Evolutionary conservation across 2,329 filamentous ascomycete species (phyloP).

Genomic region (Fusarium sp.): DNA sequence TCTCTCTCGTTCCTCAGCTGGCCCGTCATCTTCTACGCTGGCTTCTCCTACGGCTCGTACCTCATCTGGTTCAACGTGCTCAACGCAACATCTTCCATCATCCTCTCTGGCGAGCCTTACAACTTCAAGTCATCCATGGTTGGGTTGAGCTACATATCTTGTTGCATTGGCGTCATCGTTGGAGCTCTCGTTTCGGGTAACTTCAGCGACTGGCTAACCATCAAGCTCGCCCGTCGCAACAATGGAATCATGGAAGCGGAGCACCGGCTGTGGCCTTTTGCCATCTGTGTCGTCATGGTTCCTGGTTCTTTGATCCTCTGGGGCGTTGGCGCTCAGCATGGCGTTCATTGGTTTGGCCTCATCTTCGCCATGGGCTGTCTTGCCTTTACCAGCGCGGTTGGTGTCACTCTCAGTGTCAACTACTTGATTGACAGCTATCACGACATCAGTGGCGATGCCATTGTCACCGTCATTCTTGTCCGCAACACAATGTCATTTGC

Average conservation of each 20-base stretch:
- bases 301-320: constrained; percentile 48
- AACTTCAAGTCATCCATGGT: constrained; percentile 54
- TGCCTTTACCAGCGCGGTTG: constrained; percentile 49
- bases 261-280: constrained; percentile 56
- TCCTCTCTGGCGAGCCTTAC: constrained; percentile 53
- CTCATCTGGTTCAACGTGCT: constrained; percentile 58
- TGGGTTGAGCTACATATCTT: constrained; percentile 53
- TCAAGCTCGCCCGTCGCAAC: constrained; percentile 54
- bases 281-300: constrained; percentile 45
- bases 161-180: constrained; percentile 49
- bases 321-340: constrained; percentile 51
- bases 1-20: constrained; percentile 53
- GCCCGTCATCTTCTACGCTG: constrained; percentile 57
- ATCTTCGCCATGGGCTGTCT: constrained; percentile 55
- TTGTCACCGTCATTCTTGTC: constrained; percentile 55
- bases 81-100: constrained; percentile 57
- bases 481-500: constrained; percentile 53
- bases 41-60: constrained; percentile 57
- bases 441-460: constrained; percentile 54
- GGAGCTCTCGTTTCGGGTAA: constrained; percentile 48
- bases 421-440: constrained; percentile 57
- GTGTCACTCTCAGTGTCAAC: constrained; percentile 52
- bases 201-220: constrained; percentile 53
- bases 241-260: constrained; percentile 56
- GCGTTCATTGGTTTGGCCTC: constrained; percentile 57